Evolutionary conservation across 2,329 filamentous ascomycete genomes (phyloP), one percentile per base, ranked within the genome.

Genomic region (Chaetomium sp.): DNA sequence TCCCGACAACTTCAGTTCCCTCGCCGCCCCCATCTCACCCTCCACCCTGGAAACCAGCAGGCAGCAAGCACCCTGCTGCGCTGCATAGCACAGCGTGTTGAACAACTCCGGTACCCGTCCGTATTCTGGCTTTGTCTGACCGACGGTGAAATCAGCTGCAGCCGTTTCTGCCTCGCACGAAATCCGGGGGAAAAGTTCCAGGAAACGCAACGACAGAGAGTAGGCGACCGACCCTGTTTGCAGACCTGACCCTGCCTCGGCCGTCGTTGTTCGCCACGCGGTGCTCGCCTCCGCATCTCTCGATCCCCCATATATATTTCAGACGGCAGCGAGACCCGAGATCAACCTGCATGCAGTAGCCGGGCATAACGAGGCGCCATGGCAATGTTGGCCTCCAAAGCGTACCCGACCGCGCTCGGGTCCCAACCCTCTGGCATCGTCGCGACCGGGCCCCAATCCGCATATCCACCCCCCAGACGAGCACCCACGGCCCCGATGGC

Each of bases 361-460:
- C 49, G 25, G 57, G 68, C 65, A 63, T 63, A 45, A 53, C 65
- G 33, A 33, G 58, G 63, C 61, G 75, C 69, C 63, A 92, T 93
- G 90, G 88, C 90, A 73, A 91, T 93, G 87, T 80, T 93, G 73
- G 90, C 90, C 70, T 87, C 90, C 66, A 92, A 93, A 76, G 81
- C 89, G 71, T 92, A 89, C 74, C 83, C 88, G 70, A 79, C 86
- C 60, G 80, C 84, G 62, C 77, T 88, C 71, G 78, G 77, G 69
- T 78, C 80, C 53, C 78, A 79, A 67, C 74, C 78, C 65, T 77
- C 80, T 21, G 78, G 76, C 56, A 73, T 83, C 69, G 78, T 80
- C 54, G 75, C 82, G n/a, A 79, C 75, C 67, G 75, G 81, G 16
- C 76, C 81, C n/a, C 80, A 83, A 59, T 76, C 83, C 54, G 76